Evolutionary conservation across 768 basidiomycete genomes (phyloP).

Genomic region (Lanmaoa rubissima): DNA sequence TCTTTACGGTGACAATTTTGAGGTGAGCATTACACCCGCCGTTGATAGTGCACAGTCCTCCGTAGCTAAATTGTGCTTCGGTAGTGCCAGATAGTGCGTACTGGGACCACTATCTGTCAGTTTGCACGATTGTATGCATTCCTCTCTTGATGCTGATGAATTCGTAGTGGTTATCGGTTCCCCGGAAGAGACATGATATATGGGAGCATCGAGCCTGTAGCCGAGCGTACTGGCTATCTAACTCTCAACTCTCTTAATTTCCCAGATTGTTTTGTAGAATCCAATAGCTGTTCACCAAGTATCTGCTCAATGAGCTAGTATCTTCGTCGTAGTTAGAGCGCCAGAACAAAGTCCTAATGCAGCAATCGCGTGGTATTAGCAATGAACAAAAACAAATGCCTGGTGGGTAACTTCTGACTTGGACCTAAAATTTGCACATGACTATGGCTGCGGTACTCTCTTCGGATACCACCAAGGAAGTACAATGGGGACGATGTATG

Average conservation of each 20-base stretch:
- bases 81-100: constrained; percentile 30
- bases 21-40: constrained; percentile 32
- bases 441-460: constrained; percentile 30
- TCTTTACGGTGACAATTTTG: constrained; percentile 39
- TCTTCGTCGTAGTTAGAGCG: constrained; percentile 32
- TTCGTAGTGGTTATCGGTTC: constrained; percentile 29
- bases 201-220: not conserved
- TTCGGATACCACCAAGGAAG: constrained; percentile 27
- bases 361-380: constrained; percentile 24
- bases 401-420: constrained; percentile 12
- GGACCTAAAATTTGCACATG: constrained; percentile 28
- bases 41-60: not conserved
- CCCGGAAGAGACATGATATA: constrained; percentile 13
- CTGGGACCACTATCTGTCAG: constrained; percentile 32
- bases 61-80: constrained; percentile 5
- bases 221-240: not conserved
- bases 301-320: not conserved
- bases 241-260: too few relatives aligned
- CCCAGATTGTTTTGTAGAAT: constrained; percentile 4
- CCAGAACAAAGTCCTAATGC: constrained; percentile 28
- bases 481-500: constrained; percentile 46
- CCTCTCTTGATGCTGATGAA: constrained; percentile 7
- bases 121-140: constrained; percentile 5
- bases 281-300: not conserved
- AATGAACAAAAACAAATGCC: constrained; percentile 19